Evolutionary conservation across 192 early-diverging fungal species (phyloP).

Genomic region (Chytriomyces confervae): DNA sequence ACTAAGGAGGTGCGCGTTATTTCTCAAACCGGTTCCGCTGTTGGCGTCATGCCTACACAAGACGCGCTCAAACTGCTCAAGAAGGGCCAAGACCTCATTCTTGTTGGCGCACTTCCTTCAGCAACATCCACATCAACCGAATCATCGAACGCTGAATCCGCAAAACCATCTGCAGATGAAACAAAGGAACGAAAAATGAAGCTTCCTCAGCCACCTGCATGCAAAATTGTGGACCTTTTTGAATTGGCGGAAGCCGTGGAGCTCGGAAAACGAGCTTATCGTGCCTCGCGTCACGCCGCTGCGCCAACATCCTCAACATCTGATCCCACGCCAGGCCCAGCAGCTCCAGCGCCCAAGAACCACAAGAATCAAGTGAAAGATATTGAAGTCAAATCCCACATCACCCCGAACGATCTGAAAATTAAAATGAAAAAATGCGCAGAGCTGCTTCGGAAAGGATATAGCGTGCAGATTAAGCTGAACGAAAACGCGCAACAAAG

Average conservation of each 20-base stretch:
- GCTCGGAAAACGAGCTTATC: constrained; percentile 2
- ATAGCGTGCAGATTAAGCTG: constrained; percentile 19
- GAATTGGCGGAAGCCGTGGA: constrained; percentile 16
- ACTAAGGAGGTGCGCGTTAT: too few species aligned
- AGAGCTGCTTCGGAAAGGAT: constrained; percentile 11
- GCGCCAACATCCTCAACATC: neutral
- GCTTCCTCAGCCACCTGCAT: neutral
- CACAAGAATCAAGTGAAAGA: constrained; percentile 20
- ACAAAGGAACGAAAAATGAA: neutral
- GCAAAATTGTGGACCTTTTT: constrained; percentile 14
- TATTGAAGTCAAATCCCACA: constrained; percentile 14
- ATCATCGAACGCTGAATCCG: neutral
- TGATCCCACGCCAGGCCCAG: neutral
- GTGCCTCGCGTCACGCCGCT: neutral
- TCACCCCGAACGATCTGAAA: constrained; percentile 3
- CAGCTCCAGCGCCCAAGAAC: neutral
- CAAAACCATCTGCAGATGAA: neutral
- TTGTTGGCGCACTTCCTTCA: neutral
- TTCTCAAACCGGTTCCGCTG: too few species aligned
- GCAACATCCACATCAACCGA: neutral
- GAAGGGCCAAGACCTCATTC: neutral
- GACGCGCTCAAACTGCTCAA: neutral
- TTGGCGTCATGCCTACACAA: neutral
- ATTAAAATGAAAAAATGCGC: constrained; percentile 19
- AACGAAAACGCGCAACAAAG: constrained; percentile 3